Evolutionary conservation across 2,329 filamentous ascomycete species (phyloP).

Genomic region (Knoxdaviesia capensis): DNA sequence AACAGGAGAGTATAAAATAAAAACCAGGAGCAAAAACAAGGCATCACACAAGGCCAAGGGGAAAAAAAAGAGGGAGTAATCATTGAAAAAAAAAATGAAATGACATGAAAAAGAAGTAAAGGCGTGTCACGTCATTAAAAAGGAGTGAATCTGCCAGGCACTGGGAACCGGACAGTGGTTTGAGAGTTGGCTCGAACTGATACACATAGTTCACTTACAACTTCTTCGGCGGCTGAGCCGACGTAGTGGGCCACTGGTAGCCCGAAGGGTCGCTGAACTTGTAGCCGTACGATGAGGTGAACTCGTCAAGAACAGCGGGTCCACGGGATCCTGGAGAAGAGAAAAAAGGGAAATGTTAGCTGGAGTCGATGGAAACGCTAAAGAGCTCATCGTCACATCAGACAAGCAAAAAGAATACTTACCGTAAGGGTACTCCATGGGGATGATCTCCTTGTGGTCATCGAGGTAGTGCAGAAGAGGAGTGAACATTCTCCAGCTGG

Average conservation of each 20-base stretch:
- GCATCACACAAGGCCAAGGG: no score
- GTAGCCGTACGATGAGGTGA: conserved; percentile 94
- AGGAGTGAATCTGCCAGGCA: no score
- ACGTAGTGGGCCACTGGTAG: conserved; percentile 82
- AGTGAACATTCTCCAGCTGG: conserved; percentile 96
- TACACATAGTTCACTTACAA: conserved; percentile 33
- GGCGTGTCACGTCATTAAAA: no score
- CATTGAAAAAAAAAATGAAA: no score
- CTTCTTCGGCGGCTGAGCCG: conserved; percentile 49
- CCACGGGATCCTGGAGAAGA: conserved; percentile 62
- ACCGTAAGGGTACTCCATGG: conserved; percentile 99
- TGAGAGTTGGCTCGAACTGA: no score
- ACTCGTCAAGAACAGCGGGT: conserved; percentile 90
- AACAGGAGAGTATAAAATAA: no score
- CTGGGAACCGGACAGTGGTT: no score
- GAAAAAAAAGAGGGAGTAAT: no score
- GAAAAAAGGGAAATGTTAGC: conserved; percentile 7
- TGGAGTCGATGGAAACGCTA: background rate
- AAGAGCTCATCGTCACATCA: background rate
- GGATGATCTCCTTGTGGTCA: conserved; percentile 97
- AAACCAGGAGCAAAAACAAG: no score
- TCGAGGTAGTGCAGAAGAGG: conserved; percentile 95
- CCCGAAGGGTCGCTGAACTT: conserved; percentile 95
- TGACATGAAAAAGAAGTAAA: no score
- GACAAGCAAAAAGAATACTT: conserved; percentile 17